A percentile compares a stretch with the other conserved stretches of the same genome.
Conservation (phyloP, 352 stramenopile genomes). For the Phytopythium mirpurense region DNA sequence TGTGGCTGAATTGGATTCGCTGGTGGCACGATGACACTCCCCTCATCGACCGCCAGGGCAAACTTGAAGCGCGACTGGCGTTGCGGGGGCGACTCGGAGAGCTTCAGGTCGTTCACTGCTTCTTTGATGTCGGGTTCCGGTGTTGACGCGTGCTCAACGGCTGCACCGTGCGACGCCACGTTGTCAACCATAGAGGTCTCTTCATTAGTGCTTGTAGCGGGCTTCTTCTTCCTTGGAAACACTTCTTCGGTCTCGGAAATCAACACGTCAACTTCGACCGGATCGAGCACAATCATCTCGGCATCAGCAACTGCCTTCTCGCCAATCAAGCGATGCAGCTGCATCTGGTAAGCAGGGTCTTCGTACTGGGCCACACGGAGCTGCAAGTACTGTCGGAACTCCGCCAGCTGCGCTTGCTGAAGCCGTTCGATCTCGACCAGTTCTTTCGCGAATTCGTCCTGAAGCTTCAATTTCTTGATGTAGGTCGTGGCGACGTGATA, state of each 20-base stretch:
- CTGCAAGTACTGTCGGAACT: constrained; percentile 60
- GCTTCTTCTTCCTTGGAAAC: constrained; percentile 32
- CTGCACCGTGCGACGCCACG: neutral
- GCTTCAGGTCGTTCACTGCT: constrained; percentile 9
- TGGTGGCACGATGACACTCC: neutral
- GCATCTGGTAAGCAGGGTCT: constrained; percentile 33
- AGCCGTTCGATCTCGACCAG: constrained; percentile 50
- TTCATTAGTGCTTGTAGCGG: neutral
- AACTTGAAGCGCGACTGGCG: constrained; percentile 11
- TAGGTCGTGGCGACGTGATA: constrained; percentile 73
- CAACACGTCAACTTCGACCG: constrained; percentile 44
- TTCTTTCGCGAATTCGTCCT: constrained; percentile 51
- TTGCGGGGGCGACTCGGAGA: constrained; percentile 3
- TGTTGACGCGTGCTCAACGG: neutral
- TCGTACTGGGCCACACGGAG: constrained; percentile 42
- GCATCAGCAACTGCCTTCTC: constrained; percentile 24
- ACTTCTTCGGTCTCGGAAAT: constrained; percentile 57
- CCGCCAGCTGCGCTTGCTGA: constrained; percentile 34
- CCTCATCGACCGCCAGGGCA: neutral
- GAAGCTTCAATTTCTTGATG: constrained; percentile 77
- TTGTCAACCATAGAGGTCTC: neutral
- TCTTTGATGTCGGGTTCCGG: constrained; percentile 1
- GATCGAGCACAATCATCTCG: constrained; percentile 44
- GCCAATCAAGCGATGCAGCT: constrained; percentile 36
- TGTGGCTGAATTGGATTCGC: neutral